These are phyloP conservation scores for Cercospora nicotianae DNA, from an alignment of 2,329 filamentous ascomycete species.

Conservation along the genomic window DNA sequence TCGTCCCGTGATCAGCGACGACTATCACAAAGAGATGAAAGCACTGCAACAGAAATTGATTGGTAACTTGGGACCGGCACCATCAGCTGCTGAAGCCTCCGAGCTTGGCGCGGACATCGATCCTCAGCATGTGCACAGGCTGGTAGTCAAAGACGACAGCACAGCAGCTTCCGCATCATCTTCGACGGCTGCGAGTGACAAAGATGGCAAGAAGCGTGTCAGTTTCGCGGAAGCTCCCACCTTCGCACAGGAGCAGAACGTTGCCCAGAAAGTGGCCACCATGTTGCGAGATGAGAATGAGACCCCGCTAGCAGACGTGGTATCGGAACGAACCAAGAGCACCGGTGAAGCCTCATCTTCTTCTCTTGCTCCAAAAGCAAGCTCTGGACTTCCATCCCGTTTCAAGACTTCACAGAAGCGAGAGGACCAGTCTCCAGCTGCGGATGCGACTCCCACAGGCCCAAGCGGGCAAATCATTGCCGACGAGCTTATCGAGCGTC, in stretches of 20 bases:
- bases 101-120: constrained; percentile 47
- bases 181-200: constrained; percentile 37
- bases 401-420: background rate
- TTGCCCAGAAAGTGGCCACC: constrained; percentile 33
- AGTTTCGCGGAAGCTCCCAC: constrained; percentile 76
- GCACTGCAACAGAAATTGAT: constrained; percentile 78
- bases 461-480: constrained; percentile 41
- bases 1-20: constrained; percentile 65
- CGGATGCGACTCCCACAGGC: constrained; percentile 19
- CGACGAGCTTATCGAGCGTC: constrained; percentile 57
- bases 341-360: background rate
- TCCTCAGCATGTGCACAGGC: constrained; percentile 57
- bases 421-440: background rate
- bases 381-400: background rate
- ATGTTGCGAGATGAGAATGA: constrained; percentile 28
- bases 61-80: constrained; percentile 58
- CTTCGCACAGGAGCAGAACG: constrained; percentile 55
- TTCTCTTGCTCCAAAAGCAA: background rate
- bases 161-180: constrained; percentile 15
- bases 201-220: constrained; percentile 63
- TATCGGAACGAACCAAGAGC: constrained; percentile 44
- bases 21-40: constrained; percentile 79
- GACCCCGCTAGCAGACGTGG: constrained; percentile 37
- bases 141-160: constrained; percentile 45
- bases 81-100: constrained; percentile 37